phyloP scores from a whole-genome alignment of 2,329 filamentous ascomycete species.

The Exophiala sideris region DNA sequence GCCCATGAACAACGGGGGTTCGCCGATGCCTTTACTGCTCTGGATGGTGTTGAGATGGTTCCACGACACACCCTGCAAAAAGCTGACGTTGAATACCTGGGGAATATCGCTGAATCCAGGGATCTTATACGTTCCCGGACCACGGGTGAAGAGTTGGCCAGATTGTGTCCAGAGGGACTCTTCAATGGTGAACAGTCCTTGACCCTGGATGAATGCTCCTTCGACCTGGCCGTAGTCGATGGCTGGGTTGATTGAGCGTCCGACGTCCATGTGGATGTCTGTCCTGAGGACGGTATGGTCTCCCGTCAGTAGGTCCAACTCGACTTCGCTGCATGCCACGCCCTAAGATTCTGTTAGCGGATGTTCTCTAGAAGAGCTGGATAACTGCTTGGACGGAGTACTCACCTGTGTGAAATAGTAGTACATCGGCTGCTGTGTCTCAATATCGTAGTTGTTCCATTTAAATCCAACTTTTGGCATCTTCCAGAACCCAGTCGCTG shows the following conservation, averaged over 20 bases:
- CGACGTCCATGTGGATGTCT: constrained; percentile 96
- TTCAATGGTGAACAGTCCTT: constrained; percentile 76
- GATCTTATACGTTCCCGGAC: constrained; percentile 73
- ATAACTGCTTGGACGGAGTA: background rate
- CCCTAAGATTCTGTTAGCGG: constrained; percentile 51
- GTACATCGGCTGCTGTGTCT: constrained; percentile 92
- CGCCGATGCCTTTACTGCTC: constrained; percentile 72
- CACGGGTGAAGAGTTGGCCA: constrained; percentile 59
- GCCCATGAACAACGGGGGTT: constrained; percentile 76
- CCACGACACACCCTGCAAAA: constrained; percentile 85
- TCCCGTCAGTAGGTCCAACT: constrained; percentile 88
- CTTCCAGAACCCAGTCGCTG: constrained; percentile 94
- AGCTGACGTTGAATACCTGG: constrained; percentile 77
- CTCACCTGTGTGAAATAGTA: constrained; percentile 81
- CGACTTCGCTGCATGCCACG: constrained; percentile 85
- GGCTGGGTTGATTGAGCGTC: constrained; percentile 59
- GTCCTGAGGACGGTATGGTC: constrained; percentile 90
- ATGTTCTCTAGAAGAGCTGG: background rate
- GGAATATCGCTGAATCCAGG: constrained; percentile 88
- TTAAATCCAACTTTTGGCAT: constrained; percentile 95
- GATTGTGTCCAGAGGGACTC: constrained; percentile 65
- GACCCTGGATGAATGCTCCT: constrained; percentile 75
- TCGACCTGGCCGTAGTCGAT: constrained; percentile 83
- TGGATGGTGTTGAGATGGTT: constrained; percentile 83
- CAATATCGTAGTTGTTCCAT: constrained; percentile 60